Conservation (phyloP, 805 yeast genomes). For the Pichia californica region DNA sequence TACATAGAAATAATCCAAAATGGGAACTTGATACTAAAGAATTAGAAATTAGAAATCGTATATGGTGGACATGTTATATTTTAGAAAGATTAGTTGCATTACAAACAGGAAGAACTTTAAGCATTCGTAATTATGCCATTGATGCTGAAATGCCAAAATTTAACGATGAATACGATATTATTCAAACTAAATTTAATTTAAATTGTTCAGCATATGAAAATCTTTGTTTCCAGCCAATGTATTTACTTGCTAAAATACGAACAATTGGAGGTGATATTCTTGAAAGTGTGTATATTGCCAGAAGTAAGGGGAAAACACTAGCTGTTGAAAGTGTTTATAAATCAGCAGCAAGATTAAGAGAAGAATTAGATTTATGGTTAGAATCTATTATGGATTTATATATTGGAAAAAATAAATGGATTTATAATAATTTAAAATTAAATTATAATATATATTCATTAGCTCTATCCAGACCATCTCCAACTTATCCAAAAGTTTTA, state of each 20-base stretch:
- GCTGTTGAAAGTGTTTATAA: constrained; percentile 1
- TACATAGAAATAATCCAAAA: neutral
- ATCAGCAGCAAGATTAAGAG: neutral
- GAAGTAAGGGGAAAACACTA: neutral
- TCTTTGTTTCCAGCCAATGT: neutral
- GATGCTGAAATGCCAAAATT: constrained; percentile 2
- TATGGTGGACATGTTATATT: constrained; percentile 1
- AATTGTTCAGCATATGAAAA: neutral
- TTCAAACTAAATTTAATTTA: neutral
- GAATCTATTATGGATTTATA: constrained; percentile 1
- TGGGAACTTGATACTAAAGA: neutral
- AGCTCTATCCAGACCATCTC: constrained; percentile 1
- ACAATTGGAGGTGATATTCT: constrained; percentile 1
- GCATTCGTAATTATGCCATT: constrained; percentile 1
- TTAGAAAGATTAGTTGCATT: neutral
- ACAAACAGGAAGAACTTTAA: constrained; percentile 3
- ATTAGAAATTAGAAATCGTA: neutral
- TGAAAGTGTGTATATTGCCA: constrained; percentile 4
- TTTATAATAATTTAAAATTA: neutral
- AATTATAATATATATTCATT: neutral
- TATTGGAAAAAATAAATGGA: neutral
- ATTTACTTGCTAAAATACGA: constrained; percentile 1
- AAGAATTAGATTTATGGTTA: constrained; percentile 3
- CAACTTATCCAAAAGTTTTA: neutral
- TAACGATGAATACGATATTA: neutral